Conservation (phyloP, 306 rosid genomes). For the Casuarina cunninghamiana region DNA sequence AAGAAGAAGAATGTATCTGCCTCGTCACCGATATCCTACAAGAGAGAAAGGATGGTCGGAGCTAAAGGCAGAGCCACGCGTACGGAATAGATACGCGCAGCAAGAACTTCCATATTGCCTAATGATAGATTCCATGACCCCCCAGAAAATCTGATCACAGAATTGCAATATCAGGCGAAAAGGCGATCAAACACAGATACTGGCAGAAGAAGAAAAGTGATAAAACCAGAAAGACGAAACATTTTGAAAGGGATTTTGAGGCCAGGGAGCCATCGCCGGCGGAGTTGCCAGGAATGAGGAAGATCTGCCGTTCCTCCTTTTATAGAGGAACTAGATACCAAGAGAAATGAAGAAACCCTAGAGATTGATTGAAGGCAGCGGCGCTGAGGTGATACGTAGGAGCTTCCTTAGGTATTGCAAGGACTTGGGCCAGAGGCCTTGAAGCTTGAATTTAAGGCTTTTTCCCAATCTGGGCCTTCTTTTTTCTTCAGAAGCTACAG, state of each 20-base stretch:
- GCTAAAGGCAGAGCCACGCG: conserved; percentile 25
- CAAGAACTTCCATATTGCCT: conserved; percentile 15
- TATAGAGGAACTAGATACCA: background rate
- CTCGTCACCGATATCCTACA: conserved; percentile 23
- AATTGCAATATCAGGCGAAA: background rate
- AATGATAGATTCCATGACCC: conserved; percentile 29
- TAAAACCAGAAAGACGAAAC: background rate
- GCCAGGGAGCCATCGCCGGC: background rate
- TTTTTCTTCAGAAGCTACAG: no score
- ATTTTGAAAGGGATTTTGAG: background rate
- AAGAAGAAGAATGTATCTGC: background rate
- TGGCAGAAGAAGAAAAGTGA: background rate
- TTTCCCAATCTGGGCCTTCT: no score
- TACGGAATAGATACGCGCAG: background rate
- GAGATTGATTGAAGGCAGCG: background rate
- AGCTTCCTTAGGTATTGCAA: no score
- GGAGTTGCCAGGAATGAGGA: background rate
- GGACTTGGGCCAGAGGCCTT: no score
- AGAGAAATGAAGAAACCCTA: background rate
- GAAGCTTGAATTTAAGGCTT: no score
- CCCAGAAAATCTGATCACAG: background rate
- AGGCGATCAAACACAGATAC: background rate
- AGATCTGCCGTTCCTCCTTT: background rate
- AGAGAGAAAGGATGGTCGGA: conserved; percentile 9
- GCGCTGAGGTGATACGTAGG: background rate